Conservation (phyloP, 2,329 filamentous ascomycete species). For the Ophiostoma triangulosporum region DNA sequence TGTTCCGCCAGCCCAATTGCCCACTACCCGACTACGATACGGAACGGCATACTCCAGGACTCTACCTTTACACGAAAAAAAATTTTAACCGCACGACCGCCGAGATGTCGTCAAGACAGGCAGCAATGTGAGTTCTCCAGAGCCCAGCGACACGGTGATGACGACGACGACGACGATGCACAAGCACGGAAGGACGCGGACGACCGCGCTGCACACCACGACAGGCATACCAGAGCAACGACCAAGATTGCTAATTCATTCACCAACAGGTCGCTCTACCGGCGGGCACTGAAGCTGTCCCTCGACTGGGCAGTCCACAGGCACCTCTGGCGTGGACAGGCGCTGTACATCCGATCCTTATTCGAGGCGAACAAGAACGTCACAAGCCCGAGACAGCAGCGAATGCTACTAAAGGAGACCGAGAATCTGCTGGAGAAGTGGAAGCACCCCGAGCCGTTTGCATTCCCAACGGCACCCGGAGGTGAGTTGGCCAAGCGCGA, state of each 20-base stretch:
- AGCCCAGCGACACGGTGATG: not conserved
- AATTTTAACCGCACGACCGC: not conserved
- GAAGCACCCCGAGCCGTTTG: conserved; percentile 96
- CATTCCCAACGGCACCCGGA: conserved; percentile 80
- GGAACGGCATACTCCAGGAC: not conserved
- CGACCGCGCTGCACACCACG: not conserved
- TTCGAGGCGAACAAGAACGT: conserved; percentile 90
- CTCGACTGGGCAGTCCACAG: conserved; percentile 93
- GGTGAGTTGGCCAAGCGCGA: conserved; percentile 34
- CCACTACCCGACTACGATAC: not conserved
- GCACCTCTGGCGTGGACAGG: conserved; percentile 88
- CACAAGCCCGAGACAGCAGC: conserved; percentile 71
- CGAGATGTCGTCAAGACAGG: conserved; percentile 33
- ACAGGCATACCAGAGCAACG: not conserved
- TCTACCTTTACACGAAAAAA: not conserved
- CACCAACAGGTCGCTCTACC: conserved; percentile 57
- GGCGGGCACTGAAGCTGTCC: conserved; percentile 81
- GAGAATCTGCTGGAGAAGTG: conserved; percentile 80
- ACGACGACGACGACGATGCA: not conserved
- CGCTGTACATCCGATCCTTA: conserved; percentile 84
- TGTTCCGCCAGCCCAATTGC: not conserved
- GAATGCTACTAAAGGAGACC: conserved; percentile 76
- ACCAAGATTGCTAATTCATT: not conserved
- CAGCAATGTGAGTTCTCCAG: conserved; percentile 31
- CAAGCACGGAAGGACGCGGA: not conserved